Evolutionary conservation across 495 filamentous ascomycete species (phyloP).

Genomic region (Platismatia glauca): DNA sequence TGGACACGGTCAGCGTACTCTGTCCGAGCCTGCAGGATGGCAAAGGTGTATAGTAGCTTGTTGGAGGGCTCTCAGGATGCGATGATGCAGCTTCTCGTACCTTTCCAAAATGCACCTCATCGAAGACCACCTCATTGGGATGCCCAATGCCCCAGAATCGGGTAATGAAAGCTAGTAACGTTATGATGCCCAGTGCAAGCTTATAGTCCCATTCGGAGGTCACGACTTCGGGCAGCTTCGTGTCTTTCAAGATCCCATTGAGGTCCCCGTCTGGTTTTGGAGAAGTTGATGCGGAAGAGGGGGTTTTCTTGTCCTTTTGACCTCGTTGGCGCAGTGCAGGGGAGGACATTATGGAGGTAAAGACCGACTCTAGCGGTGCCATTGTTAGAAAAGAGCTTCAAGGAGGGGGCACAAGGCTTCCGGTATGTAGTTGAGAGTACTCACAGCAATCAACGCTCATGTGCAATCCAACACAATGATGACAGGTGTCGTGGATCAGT

Average conservation of each 20-base stretch:
- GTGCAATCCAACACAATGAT: neutral
- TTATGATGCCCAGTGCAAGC: slow-evolving; percentile 69
- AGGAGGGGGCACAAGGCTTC: neutral
- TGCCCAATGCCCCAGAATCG: slow-evolving; percentile 92
- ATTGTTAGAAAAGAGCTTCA: slow-evolving; percentile 1
- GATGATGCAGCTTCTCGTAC: slow-evolving; percentile 39
- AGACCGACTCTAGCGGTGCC: slow-evolving; percentile 5
- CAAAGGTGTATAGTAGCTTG: neutral
- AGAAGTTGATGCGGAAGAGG: slow-evolving; percentile 25
- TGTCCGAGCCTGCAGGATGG: neutral
- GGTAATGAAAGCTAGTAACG: slow-evolving; percentile 75
- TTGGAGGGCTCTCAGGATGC: neutral
- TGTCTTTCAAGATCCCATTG: slow-evolving; percentile 21
- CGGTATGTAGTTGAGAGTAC: neutral
- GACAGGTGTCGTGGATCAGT: neutral
- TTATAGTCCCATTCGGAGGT: slow-evolving; percentile 74
- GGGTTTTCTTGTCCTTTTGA: slow-evolving; percentile 34
- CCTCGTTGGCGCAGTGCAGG: slow-evolving; percentile 45
- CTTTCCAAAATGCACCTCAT: slow-evolving; percentile 99
- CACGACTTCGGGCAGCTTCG: slow-evolving; percentile 15
- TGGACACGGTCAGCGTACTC: neutral
- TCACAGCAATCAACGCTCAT: slow-evolving; percentile 6
- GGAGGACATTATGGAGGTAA: slow-evolving; percentile 23
- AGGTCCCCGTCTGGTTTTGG: slow-evolving; percentile 19
- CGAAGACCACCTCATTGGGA: slow-evolving; percentile 94